Conservation (phyloP, 2,329 filamentous ascomycete genomes). For the Calonectria pauciramosa region DNA sequence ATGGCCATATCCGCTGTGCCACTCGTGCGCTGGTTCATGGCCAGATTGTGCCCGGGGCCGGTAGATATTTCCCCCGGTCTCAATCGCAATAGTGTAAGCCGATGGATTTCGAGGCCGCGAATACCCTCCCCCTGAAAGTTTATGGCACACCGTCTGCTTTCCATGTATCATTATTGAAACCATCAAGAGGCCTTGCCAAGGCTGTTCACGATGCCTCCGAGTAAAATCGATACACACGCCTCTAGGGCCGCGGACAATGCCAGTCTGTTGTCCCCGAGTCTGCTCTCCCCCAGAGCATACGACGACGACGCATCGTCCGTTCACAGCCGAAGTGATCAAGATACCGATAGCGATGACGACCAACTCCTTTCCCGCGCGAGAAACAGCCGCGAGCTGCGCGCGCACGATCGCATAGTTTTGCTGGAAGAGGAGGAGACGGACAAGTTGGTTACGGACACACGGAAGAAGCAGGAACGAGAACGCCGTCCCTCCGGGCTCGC, state of each 20-base stretch:
- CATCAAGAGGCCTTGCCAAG: conserved; percentile 32
- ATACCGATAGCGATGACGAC: conserved; percentile 83
- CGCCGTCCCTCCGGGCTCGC: conserved; percentile 63
- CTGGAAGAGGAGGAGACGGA: conserved; percentile 83
- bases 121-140: conserved; percentile 36
- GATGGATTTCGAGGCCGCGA: conserved; percentile 35
- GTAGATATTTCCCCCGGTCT: conserved; percentile 42
- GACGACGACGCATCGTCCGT: conserved; percentile 79
- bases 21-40: neutral
- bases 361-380: conserved; percentile 75
- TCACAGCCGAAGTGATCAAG: conserved; percentile 77
- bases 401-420: conserved; percentile 78
- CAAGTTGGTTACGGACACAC: conserved; percentile 67
- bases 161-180: conserved; percentile 35
- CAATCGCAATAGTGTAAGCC: conserved; percentile 33
- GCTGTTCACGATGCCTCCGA: conserved; percentile 38
- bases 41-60: conserved; percentile 28
- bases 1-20: conserved; percentile 13
- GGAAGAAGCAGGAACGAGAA: conserved; percentile 64
- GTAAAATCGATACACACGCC: conserved; percentile 39
- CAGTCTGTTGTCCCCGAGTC: conserved; percentile 72
- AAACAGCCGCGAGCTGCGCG: conserved; percentile 77
- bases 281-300: conserved; percentile 75
- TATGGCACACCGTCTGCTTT: conserved; percentile 14
- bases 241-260: conserved; percentile 48